A percentile compares a stretch with the other conserved stretches of the same genome.
Conservation (phyloP, 2,329 filamentous ascomycete genomes). For the Hypoxylon sp. region DNA sequence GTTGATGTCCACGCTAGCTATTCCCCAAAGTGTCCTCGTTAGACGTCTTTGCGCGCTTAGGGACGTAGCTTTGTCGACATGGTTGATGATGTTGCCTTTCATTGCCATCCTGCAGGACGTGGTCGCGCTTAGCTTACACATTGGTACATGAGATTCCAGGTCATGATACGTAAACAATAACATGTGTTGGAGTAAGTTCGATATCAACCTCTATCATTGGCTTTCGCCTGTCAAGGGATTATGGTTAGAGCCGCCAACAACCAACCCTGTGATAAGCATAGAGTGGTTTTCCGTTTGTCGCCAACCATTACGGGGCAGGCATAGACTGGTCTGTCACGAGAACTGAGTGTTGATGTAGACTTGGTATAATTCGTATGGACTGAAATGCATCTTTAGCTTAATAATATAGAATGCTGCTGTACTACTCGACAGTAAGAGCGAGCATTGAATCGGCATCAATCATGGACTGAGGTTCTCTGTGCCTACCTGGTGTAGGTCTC, state of each 20-base stretch:
- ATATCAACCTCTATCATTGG: constrained; percentile 25
- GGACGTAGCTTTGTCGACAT: constrained; percentile 25
- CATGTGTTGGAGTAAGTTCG: constrained; percentile 29
- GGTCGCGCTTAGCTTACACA: constrained; percentile 22
- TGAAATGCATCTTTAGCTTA: constrained; percentile 8
- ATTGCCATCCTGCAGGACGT: constrained; percentile 26
- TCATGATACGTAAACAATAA: constrained; percentile 16
- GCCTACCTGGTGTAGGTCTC: background rate
- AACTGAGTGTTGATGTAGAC: constrained; percentile 11
- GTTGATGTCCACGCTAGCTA: constrained; percentile 28
- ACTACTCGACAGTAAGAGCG: constrained; percentile 4
- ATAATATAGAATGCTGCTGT: background rate
- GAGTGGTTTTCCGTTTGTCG: constrained; percentile 12
- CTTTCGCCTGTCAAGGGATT: constrained; percentile 14
- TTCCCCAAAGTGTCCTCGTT: constrained; percentile 33
- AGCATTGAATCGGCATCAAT: constrained; percentile 7
- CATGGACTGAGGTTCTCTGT: constrained; percentile 4
- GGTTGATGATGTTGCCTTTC: constrained; percentile 25
- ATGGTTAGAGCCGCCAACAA: constrained; percentile 3
- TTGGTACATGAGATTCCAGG: constrained; percentile 17
- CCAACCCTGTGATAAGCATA: constrained; percentile 12
- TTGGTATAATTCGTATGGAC: constrained; percentile 12
- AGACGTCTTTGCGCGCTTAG: constrained; percentile 47
- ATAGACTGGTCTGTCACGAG: constrained; percentile 6
- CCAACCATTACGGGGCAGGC: constrained; percentile 7